A percentile compares a stretch with the other conserved stretches of the same genome.
phyloP scores from a whole-genome alignment of 1,139 yeast species.

The Geotrichum klebahnii region DNA sequence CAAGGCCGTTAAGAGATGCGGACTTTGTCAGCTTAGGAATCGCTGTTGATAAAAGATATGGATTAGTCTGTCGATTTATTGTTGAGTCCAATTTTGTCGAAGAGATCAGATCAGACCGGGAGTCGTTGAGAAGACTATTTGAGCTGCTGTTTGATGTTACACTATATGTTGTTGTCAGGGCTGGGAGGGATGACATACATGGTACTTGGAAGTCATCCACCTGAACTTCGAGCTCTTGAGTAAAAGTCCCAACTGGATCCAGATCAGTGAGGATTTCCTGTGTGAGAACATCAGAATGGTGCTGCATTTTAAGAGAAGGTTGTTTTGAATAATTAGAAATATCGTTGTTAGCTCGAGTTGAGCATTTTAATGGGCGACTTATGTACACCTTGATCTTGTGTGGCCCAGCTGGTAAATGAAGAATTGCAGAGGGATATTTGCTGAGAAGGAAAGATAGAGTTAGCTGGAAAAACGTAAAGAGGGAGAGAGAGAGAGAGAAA shows the following conservation, averaged over 20 bases:
- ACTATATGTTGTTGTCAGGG: constrained; percentile 9
- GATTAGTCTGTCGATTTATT: not conserved
- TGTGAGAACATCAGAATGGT: not conserved
- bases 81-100: not conserved
- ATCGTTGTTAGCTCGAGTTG: not conserved
- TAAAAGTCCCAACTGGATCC: constrained; percentile 7
- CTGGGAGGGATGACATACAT: not conserved
- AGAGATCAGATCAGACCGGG: constrained; percentile 2
- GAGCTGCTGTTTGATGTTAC: constrained; percentile 2
- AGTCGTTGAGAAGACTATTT: not conserved
- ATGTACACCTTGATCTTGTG: not conserved
- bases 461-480: not conserved
- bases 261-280: not conserved
- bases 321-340: not conserved
- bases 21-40: constrained; percentile 1
- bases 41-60: not conserved
- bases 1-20: constrained; percentile 1
- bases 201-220: not conserved
- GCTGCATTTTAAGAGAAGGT: not conserved
- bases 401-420: not conserved
- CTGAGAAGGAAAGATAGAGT: not conserved
- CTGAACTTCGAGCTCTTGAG: constrained; percentile 8
- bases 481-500: not conserved
- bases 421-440: not conserved
- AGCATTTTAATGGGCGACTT: not conserved